These are phyloP conservation scores for Pyrus pyrifolia DNA, from an alignment of 306 rosid genomes.

Conservation along the genomic window DNA sequence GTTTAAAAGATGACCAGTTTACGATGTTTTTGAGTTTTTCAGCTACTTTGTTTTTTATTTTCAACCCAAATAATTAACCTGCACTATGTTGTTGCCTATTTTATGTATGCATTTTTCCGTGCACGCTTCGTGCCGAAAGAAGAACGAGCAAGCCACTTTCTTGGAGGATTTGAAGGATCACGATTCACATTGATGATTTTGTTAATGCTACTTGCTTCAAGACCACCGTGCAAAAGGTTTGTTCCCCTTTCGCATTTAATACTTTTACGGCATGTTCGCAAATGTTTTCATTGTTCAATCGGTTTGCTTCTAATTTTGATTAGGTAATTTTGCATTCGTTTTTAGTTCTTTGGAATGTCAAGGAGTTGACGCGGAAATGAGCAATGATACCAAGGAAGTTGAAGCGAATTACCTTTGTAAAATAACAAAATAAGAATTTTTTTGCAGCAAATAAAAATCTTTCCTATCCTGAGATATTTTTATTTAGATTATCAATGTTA, in stretches of 20 bases:
- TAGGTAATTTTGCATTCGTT: slow-evolving; percentile 8
- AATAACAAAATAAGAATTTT: no score
- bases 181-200: slow-evolving; percentile 34
- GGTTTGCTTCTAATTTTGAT: neutral
- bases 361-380: slow-evolving; percentile 59
- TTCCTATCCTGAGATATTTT: no score
- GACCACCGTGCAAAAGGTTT: slow-evolving; percentile 73
- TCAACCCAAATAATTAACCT: no score
- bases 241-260: neutral
- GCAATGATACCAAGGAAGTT: slow-evolving; percentile 51
- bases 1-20: no score
- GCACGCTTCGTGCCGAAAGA: slow-evolving; percentile 63
- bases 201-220: slow-evolving; percentile 69
- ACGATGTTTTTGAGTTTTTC: no score
- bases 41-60: no score
- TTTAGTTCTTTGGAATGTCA: slow-evolving; percentile 83
- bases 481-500: no score
- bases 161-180: slow-evolving; percentile 86
- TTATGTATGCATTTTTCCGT: no score
- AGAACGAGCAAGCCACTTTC: slow-evolving; percentile 64
- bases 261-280: neutral
- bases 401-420: neutral
- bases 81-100: no score
- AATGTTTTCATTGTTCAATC: neutral
- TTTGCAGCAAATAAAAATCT: no score